A percentile compares a stretch with the other conserved stretches of the same genome.
Evolutionary conservation across 192 early-diverging fungal species (phyloP).

Genomic region (Spinellus fusiger): DNA sequence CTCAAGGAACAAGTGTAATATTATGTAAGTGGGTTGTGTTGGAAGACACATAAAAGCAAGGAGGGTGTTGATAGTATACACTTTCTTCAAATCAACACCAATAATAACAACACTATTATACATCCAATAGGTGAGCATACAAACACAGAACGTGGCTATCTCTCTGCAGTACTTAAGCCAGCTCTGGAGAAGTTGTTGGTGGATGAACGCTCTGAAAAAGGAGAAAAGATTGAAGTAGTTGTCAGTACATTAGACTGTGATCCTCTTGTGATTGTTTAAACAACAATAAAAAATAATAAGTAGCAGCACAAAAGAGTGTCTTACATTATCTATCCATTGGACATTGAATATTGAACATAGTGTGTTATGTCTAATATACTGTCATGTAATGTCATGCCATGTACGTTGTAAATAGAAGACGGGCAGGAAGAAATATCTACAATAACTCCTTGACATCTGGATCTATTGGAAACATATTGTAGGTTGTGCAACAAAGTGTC

Average conservation of each 20-base stretch:
- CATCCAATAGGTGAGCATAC: slow-evolving; percentile 69
- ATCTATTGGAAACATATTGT: no score
- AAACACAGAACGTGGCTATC: slow-evolving; percentile 88
- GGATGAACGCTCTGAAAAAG: slow-evolving; percentile 28
- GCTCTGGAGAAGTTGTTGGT: slow-evolving; percentile 48
- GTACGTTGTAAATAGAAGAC: background rate
- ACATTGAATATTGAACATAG: background rate
- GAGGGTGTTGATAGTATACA: background rate
- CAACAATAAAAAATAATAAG: no score
- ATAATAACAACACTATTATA: background rate
- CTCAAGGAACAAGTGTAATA: slow-evolving; percentile 73
- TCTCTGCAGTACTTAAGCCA: slow-evolving; percentile 57
- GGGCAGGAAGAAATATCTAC: background rate
- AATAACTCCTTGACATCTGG: no score
- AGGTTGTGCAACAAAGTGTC: no score
- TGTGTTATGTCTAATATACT: background rate
- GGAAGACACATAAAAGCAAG: background rate
- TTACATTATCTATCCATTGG: no score
- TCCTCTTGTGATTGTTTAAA: slow-evolving; percentile 58
- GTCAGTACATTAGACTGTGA: slow-evolving; percentile 72
- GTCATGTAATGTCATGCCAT: background rate
- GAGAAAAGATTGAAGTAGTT: slow-evolving; percentile 53
- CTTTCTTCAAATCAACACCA: background rate
- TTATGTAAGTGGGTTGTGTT: slow-evolving; percentile 67
- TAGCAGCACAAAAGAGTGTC: no score